phyloP scores from a whole-genome alignment of 1,139 yeast species.

The Kodamaea sp. region DNA sequence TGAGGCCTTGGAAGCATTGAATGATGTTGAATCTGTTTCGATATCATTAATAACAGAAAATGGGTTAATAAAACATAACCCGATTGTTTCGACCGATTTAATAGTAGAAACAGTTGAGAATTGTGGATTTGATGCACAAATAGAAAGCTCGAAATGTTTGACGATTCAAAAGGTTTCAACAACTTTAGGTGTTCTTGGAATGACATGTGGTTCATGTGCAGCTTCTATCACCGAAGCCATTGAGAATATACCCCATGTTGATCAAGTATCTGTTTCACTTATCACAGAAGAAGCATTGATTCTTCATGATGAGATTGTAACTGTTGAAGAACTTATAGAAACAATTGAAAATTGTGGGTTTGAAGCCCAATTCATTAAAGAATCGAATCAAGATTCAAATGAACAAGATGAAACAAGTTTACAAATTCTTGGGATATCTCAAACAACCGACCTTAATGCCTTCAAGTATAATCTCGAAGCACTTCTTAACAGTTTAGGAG shows the following conservation, averaged over 20 bases:
- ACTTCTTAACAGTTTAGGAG: conserved; percentile 28
- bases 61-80: conserved; percentile 52
- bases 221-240: conserved; percentile 29
- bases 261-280: conserved; percentile 28
- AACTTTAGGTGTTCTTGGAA: conserved; percentile 19
- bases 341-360: conserved; percentile 38
- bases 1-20: conserved; percentile 41
- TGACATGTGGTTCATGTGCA: conserved; percentile 41
- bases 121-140: conserved; percentile 68
- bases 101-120: conserved; percentile 58
- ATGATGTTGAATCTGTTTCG: conserved; percentile 50
- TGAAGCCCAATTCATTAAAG: conserved; percentile 22
- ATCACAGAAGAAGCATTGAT: conserved; percentile 37
- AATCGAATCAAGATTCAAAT: conserved; percentile 4
- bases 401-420: conserved; percentile 24
- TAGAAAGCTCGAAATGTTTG: conserved; percentile 11
- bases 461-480: conserved; percentile 44
- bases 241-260: conserved; percentile 21
- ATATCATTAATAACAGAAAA: conserved; percentile 76
- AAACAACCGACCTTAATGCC: conserved; percentile 23
- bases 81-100: conserved; percentile 25
- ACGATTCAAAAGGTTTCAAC: neutral
- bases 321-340: conserved; percentile 14
- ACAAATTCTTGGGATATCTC: conserved; percentile 33
- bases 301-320: conserved; percentile 14